Evolutionary conservation across 2,329 filamentous ascomycete species (phyloP).

Genomic region (Nectriaceae sp.): DNA sequence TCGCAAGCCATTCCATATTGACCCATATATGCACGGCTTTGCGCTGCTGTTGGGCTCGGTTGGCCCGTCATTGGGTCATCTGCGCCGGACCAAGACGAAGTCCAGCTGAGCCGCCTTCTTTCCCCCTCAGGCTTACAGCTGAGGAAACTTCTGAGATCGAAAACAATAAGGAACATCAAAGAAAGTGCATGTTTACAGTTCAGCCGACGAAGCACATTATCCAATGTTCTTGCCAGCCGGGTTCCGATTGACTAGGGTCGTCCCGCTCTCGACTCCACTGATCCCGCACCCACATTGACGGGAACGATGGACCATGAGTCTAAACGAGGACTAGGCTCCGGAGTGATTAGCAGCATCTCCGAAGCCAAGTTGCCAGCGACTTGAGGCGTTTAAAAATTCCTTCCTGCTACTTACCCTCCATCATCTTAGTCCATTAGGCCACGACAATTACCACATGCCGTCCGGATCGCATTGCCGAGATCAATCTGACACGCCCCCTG

Average conservation of each 20-base stretch:
- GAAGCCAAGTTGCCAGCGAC: too few relatives aligned
- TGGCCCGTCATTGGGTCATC: slow-evolving; percentile 8
- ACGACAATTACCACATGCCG: slow-evolving; percentile 9
- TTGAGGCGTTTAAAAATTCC: slow-evolving; percentile 9
- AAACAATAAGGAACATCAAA: slow-evolving; percentile 5
- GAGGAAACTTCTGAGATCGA: background rate
- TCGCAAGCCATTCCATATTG: slow-evolving; percentile 4
- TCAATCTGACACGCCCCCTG: slow-evolving; percentile 9
- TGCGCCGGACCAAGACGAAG: slow-evolving; percentile 15
- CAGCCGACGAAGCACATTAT: slow-evolving; percentile 4
- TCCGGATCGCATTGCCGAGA: slow-evolving; percentile 12
- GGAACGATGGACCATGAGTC: slow-evolving; percentile 19
- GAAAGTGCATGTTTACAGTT: too few relatives aligned
- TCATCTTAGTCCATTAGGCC: slow-evolving; percentile 17
- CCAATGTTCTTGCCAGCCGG: slow-evolving; percentile 1
- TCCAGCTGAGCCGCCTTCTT: slow-evolving; percentile 13
- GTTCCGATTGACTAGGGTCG: slow-evolving; percentile 23
- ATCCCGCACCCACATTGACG: slow-evolving; percentile 20
- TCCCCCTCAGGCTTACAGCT: slow-evolving; percentile 1
- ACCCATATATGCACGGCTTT: slow-evolving; percentile 9
- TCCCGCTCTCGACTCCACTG: slow-evolving; percentile 27
- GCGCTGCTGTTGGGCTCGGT: slow-evolving; percentile 16
- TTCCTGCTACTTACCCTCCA: slow-evolving; percentile 4
- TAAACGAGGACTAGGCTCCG: slow-evolving; percentile 12
- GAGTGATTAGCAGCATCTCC: slow-evolving; percentile 5